phyloP scores from a whole-genome alignment of 305 asterid species.

The Fraxinus albicans region DNA sequence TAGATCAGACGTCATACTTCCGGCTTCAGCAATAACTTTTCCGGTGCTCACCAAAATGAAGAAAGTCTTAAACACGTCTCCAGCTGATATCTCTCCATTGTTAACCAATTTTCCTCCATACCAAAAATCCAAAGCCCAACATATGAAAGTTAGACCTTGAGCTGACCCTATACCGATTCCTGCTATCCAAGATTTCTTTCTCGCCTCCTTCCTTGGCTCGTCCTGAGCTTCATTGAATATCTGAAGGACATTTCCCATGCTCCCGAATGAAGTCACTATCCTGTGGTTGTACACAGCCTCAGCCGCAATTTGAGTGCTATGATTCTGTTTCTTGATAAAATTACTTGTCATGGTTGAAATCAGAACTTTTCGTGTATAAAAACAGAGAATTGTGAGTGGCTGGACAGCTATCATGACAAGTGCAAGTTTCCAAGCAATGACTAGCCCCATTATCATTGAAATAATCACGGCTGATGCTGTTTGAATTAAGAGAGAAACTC shows the following conservation, averaged over 20 bases:
- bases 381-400: constrained; percentile 71
- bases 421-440: constrained; percentile 82
- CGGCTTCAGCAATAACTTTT: constrained; percentile 86
- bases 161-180: constrained; percentile 86
- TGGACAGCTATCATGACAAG: constrained; percentile 83
- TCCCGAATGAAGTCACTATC: constrained; percentile 70
- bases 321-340: constrained; percentile 61
- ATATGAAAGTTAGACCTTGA: constrained; percentile 73
- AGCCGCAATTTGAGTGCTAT: constrained; percentile 71
- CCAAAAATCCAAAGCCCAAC: constrained; percentile 94
- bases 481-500: constrained; percentile 64
- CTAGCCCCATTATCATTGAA: constrained; percentile 64
- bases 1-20: constrained; percentile 91
- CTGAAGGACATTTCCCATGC: constrained; percentile 54
- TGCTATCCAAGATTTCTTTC: constrained; percentile 77
- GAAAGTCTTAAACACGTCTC: constrained; percentile 79
- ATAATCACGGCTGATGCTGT: constrained; percentile 62
- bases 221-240: constrained; percentile 77
- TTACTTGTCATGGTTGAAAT: constrained; percentile 60
- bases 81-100: constrained; percentile 70
- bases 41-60: constrained; percentile 81
- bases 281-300: constrained; percentile 80
- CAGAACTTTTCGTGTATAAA: constrained; percentile 62
- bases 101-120: constrained; percentile 72
- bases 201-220: constrained; percentile 74